Evolutionary conservation across 225 moss, liverwort and hornwort species (phyloP), one percentile per base, ranked within the genome.

Genomic region (Bryum argenteum): DNA sequence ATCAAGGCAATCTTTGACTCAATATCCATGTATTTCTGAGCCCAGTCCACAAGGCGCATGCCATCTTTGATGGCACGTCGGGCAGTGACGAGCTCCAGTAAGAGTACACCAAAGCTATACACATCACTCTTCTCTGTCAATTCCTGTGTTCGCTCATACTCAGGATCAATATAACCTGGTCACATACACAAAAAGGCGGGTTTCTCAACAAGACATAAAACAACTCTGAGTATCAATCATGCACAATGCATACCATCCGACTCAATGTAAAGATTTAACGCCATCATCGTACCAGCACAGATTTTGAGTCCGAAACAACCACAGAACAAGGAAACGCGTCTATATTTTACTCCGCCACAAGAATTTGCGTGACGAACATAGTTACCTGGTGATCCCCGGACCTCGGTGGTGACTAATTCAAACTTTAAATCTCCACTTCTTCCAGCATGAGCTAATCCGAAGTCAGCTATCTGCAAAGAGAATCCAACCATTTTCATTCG

Each of bases 121-220:
- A 90, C 89, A 63, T 90, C 94, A 76, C 87, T 91, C 63, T 91
- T 89, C 65, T 92, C 92, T 5, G 90, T 90, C 81, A 89, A 67
- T 57, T 91, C 81, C 15, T 88, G 77, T 18, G 90, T 92, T 24
- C 81, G 65, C 74, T 76, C 85, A 50, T 92, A 92, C 81, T 92
- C 92, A 8, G 90, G 94, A 52, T 95, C 92, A 66, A 86, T 73
- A 41, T 87, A 94, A 19, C 90, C 87, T 88, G 79, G 51, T 43
- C 71, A 74, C 44, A 45, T 57, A 67, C 8, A 65, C 71, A 67
- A 62, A 52, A 19, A 8, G 19, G 8, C 14, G 5, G 22, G 10
- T 39, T 8, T 10, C 48, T 71, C 28, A n/a, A 78, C 23, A 16
- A 65, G 20, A 14, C 66, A 21, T 8, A 48, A 71, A 61, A 21